phyloP scores from a whole-genome alignment of 2,329 filamentous ascomycete species.

The Microthyrium microscopicum region DNA sequence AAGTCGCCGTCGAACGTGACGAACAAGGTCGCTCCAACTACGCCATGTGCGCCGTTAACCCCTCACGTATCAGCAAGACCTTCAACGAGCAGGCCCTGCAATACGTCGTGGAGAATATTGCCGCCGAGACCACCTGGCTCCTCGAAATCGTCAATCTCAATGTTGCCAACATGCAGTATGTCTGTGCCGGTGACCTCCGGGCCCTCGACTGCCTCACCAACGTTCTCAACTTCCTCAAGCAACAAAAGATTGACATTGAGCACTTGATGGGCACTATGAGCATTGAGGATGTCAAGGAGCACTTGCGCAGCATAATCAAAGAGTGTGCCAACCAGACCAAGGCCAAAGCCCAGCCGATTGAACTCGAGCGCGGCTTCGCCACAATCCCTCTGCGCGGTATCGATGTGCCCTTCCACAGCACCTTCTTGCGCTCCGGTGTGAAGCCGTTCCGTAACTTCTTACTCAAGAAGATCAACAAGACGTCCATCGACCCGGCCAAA shows the following conservation, averaged over 20 bases:
- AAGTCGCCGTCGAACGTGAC: conserved; percentile 95
- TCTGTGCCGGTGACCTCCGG: conserved; percentile 49
- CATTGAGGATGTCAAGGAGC: conserved; percentile 79
- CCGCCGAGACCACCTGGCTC: conserved; percentile 86
- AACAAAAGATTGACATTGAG: conserved; percentile 94
- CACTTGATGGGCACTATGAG: conserved; percentile 72
- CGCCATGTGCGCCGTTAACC: conserved; percentile 98
- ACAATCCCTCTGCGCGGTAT: conserved; percentile 95
- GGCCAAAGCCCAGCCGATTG: conserved; percentile 72
- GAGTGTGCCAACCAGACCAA: conserved; percentile 76
- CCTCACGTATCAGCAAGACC: conserved; percentile 92
- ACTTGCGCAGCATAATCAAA: conserved; percentile 79
- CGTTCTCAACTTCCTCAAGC: conserved; percentile 89
- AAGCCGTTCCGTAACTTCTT: conserved; percentile 98
- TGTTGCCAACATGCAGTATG: conserved; percentile 54
- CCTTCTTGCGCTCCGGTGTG: conserved; percentile 91
- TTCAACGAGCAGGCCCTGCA: conserved; percentile 97
- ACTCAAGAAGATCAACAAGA: conserved; percentile 99
- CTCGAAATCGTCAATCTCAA: conserved; percentile 98
- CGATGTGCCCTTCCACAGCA: conserved; percentile 97
- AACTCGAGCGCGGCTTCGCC: conserved; percentile 86
- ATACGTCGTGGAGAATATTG: conserved; percentile 90
- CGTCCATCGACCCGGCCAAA: conserved; percentile 92
- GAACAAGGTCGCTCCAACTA: conserved; percentile 89
- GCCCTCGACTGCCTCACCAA: conserved; percentile 52